A percentile compares a stretch with the other conserved stretches of the same genome.
Evolutionary conservation across 768 basidiomycete species (phyloP).

Genomic region (Imleria badia): DNA sequence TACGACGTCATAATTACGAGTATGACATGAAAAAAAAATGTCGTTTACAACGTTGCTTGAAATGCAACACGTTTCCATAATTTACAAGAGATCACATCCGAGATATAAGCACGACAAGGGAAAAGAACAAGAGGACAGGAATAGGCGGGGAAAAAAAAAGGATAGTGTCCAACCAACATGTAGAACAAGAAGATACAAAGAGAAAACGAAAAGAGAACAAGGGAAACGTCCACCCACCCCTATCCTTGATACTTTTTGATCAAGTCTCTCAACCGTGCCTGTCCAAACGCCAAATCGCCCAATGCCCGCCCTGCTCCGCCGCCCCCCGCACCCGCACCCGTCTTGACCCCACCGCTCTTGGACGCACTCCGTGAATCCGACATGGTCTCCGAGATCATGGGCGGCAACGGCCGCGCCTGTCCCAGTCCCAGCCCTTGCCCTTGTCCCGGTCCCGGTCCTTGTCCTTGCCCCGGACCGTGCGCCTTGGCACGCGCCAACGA

Average conservation of each 20-base stretch:
- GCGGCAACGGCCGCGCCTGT: slow-evolving; percentile 25
- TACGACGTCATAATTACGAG: too few species aligned
- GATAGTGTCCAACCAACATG: not conserved
- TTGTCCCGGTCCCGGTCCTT: slow-evolving; percentile 8
- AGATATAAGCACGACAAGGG: not conserved
- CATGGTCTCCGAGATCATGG: slow-evolving; percentile 35
- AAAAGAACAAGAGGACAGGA: not conserved
- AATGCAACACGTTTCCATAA: slow-evolving; percentile 8
- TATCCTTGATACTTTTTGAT: slow-evolving; percentile 77
- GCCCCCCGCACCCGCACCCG: not conserved
- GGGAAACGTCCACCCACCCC: not conserved
- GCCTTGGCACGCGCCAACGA: slow-evolving; percentile 58
- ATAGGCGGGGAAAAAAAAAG: not conserved
- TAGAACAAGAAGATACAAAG: not conserved
- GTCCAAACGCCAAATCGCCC: slow-evolving; percentile 68
- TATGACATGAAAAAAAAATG: too few species aligned
- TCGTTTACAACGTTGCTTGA: too few species aligned
- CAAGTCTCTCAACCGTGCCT: slow-evolving; percentile 72
- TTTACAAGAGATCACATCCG: not conserved
- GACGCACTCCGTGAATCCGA: slow-evolving; percentile 16
- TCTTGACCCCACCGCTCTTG: slow-evolving; percentile 9
- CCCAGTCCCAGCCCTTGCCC: slow-evolving; percentile 20
- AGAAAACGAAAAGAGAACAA: not conserved
- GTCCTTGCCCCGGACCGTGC: slow-evolving; percentile 18
- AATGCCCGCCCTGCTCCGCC: slow-evolving; percentile 15